These are phyloP conservation scores for Yamadazyma olivae DNA, from an alignment of 805 yeast species.

Conservation along the genomic window DNA sequence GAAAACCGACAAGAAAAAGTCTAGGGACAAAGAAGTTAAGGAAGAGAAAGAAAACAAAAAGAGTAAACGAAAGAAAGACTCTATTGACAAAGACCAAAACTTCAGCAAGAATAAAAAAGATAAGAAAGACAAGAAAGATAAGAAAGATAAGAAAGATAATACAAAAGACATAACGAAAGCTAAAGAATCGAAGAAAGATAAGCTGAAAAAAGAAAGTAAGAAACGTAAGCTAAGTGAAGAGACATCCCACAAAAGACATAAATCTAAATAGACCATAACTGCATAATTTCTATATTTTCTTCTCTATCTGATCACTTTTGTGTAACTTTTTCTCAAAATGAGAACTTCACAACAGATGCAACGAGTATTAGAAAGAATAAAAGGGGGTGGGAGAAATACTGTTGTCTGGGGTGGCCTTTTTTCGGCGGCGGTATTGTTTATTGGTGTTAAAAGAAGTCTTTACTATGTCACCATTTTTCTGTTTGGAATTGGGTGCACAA, in stretches of 20 bases:
- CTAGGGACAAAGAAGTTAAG: constrained; percentile 7
- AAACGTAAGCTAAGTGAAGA: too few relatives aligned
- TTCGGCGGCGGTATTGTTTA: not conserved
- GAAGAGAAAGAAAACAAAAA: constrained; percentile 2
- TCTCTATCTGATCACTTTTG: too few relatives aligned
- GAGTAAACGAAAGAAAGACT: constrained; percentile 18
- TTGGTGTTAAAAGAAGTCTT: not conserved
- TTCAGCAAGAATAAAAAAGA: constrained; percentile 20
- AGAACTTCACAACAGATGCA: too few relatives aligned
- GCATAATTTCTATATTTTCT: too few relatives aligned
- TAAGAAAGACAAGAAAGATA: constrained; percentile 19
- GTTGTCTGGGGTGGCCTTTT: too few relatives aligned
- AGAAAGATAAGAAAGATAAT: constrained; percentile 16
- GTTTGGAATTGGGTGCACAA: not conserved
- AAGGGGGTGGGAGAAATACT: too few relatives aligned
- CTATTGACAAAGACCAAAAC: too few relatives aligned
- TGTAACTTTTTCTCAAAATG: too few relatives aligned
- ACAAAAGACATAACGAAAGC: constrained; percentile 13
- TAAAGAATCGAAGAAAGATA: constrained; percentile 11
- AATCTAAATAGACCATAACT: too few relatives aligned
- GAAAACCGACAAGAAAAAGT: constrained; percentile 13
- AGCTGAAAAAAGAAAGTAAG: constrained; percentile 5
- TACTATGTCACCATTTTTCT: constrained; percentile 1
- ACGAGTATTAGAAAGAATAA: too few relatives aligned
- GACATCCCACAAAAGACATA: too few relatives aligned